Conservation (phyloP, 1,139 yeast genomes). For the Geotrichum bryndzae region DNA sequence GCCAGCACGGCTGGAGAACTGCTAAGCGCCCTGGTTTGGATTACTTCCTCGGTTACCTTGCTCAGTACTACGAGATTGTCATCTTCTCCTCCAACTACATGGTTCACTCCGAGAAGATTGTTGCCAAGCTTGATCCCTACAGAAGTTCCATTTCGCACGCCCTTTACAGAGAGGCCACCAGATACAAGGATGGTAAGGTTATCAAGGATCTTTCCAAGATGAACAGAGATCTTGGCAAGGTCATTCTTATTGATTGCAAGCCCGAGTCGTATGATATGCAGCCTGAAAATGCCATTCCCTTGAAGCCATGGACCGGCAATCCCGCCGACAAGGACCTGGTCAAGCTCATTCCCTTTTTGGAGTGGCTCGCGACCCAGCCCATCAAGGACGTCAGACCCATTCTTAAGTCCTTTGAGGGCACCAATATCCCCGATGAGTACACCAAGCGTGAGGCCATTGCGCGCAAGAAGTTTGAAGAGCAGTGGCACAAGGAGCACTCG, state of each 20-base stretch:
- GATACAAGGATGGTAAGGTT: conserved; percentile 76
- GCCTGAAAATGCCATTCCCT: conserved; percentile 85
- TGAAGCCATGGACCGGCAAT: conserved; percentile 81
- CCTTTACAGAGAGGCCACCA: conserved; percentile 84
- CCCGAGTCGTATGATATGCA: conserved; percentile 70
- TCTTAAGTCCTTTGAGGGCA: conserved; percentile 59
- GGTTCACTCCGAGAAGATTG: conserved; percentile 79
- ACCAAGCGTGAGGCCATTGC: conserved; percentile 67
- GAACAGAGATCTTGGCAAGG: conserved; percentile 84
- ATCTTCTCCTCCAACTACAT: conserved; percentile 79
- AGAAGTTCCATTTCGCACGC: conserved; percentile 85
- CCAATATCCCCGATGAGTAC: conserved; percentile 73
- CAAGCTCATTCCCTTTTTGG: conserved; percentile 82
- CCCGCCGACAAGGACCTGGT: conserved; percentile 71
- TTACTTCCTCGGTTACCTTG: conserved; percentile 87
- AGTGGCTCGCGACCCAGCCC: conserved; percentile 89
- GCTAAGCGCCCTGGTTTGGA: conserved; percentile 98
- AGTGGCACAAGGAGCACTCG: conserved; percentile 48
- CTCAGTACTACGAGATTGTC: conserved; percentile 94
- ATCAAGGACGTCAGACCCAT: conserved; percentile 87
- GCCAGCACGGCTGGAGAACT: conserved; percentile 94
- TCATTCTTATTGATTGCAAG: conserved; percentile 72
- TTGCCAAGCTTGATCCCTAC: conserved; percentile 85
- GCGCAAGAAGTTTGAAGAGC: conserved; percentile 63
- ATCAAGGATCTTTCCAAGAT: conserved; percentile 73